phyloP scores from a whole-genome alignment of 1,284 basidiomycete species.

The Cutaneotrichosporon daszewskae region DNA sequence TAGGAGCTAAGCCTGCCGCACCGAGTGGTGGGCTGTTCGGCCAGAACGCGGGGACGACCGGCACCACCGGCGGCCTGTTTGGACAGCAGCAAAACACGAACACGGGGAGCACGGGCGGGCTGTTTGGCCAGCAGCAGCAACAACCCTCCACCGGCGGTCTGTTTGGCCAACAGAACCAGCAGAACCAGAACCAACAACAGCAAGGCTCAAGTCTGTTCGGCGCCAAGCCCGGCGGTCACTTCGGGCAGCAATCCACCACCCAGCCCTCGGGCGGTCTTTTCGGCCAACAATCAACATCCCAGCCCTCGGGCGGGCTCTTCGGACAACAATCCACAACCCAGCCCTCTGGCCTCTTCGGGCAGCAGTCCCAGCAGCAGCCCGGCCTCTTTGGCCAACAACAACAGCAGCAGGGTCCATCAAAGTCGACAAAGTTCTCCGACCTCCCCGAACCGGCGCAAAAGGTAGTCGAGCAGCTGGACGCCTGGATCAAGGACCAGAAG shows the following conservation, averaged over 20 bases:
- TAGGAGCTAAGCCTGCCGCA: constrained; percentile 1
- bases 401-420: constrained; percentile 11
- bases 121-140: constrained; percentile 23
- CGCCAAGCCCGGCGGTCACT: constrained; percentile 8
- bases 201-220: background rate
- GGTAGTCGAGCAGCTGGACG: constrained; percentile 36
- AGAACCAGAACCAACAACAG: constrained; percentile 1
- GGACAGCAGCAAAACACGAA: constrained; percentile 8
- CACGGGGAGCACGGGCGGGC: constrained; percentile 4
- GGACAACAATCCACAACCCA: constrained; percentile 1
- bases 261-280: constrained; percentile 1
- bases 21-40: constrained; percentile 5
- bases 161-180: constrained; percentile 20
- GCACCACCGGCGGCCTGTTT: constrained; percentile 6
- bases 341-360: no score
- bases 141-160: constrained; percentile 10
- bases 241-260: constrained; percentile 8
- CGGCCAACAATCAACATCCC: constrained; percentile 6
- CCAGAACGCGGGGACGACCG: background rate
- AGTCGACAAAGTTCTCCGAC: constrained; percentile 39
- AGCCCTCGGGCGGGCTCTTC: constrained; percentile 4
- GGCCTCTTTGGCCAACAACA: constrained; percentile 1
- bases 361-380: constrained; percentile 6
- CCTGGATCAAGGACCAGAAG: constrained; percentile 36
- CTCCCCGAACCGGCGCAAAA: constrained; percentile 36